Base-by-base conservation (phyloP, 1,139 yeast species). In the Pichia sp. region DNA sequence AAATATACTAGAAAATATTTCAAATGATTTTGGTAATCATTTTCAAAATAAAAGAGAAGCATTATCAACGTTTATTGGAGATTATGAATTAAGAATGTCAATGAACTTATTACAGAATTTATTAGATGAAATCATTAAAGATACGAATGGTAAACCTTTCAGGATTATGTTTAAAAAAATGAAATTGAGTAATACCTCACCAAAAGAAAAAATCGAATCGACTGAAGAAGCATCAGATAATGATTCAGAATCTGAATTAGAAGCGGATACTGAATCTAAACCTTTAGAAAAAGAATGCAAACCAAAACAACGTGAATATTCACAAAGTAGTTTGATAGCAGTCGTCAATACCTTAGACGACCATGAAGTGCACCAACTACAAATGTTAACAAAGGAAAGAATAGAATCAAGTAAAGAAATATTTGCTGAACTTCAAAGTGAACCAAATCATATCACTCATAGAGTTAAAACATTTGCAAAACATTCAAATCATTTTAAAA, bases 71-170 rank as follows among this genome's bases (percentile, higher is more conserved):
- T 66, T 69, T 48, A 75, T 87, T 49, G 97, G 95, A 0, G 84
- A 86, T 41, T 67, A 72, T 10, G 96, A 90, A 65, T 87, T 90
- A 67, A 78, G 77, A 58, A 67, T 80, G 47, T 83, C 95, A 14
- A 64, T 88, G 55, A 67, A 73, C 16, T 69, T 89, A 2, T 75
- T 90, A 74, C 73, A 77, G 44, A 69, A 72, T 25, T 56, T 88
- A 3, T 60, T 91, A 56, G 73, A 79, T 38, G 60, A 62, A 5
- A 67, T 78, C 34, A 61, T 67, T 1, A 56, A 60, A 10, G 62
- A 67, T 22, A 68, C 62, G 0, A 47, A 57, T 5, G 66, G 70
- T 18, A 48, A 55, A 30, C 62, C 68, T 13, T 61, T 62, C 50
- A 54, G 68, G 31, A 50, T 67, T 49, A 55, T 62, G 25, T 30